Conservation (phyloP, 1,284 basidiomycete genomes). For the Cystobasidiaceae sp. region DNA sequence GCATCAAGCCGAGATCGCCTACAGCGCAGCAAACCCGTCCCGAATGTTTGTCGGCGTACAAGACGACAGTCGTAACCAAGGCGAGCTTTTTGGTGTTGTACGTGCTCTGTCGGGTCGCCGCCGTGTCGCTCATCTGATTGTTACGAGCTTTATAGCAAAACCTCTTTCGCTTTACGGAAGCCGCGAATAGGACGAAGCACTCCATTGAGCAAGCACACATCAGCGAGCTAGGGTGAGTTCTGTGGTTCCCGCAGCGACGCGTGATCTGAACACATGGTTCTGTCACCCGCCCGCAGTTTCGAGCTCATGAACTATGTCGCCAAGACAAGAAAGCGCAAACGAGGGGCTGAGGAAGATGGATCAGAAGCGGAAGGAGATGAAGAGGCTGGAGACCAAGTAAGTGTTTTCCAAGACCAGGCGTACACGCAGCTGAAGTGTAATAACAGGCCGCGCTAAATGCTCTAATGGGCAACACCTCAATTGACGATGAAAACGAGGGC, state of each 20-base stretch:
- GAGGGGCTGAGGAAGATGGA: not conserved
- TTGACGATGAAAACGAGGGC: not conserved
- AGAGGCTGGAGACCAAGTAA: constrained; percentile 1
- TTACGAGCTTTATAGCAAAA: constrained; percentile 15
- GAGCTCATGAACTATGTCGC: constrained; percentile 10
- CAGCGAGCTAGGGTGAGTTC: constrained; percentile 12
- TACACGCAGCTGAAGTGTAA: not conserved
- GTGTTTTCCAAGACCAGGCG: not conserved
- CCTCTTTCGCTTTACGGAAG: constrained; percentile 15
- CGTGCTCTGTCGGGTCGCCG: not conserved
- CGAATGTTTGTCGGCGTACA: constrained; percentile 39
- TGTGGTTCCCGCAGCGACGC: not conserved
- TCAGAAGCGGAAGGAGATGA: not conserved
- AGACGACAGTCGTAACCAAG: constrained; percentile 32
- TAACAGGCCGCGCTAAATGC: constrained; percentile 4
- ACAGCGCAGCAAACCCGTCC: constrained; percentile 35
- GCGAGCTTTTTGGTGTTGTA: constrained; percentile 35
- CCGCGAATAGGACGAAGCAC: constrained; percentile 7
- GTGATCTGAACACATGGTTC: not conserved
- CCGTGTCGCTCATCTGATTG: no score
- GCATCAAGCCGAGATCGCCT: constrained; percentile 18
- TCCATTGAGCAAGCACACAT: constrained; percentile 28
- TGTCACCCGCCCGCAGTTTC: not conserved
- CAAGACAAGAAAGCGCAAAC: constrained; percentile 6
- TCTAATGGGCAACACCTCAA: not conserved